Conservation (phyloP, 805 yeast genomes). For the Sugiyamaella chiloensis region DNA sequence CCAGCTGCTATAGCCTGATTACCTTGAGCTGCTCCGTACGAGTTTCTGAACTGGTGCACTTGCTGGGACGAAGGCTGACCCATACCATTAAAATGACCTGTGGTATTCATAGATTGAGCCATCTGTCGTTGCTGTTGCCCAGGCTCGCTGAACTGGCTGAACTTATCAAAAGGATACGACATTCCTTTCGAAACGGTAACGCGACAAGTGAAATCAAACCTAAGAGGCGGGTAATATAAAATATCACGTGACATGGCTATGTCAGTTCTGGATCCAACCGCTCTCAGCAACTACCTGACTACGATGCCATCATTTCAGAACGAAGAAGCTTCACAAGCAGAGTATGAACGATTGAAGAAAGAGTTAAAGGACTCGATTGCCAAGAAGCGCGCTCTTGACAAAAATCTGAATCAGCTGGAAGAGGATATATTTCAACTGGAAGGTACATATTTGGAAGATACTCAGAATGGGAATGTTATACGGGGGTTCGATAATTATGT, state of each 20-base stretch:
- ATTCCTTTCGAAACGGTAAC: too few species aligned
- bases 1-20: not conserved
- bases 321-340: constrained; percentile 30
- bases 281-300: too few species aligned
- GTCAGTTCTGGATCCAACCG: too few species aligned
- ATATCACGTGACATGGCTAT: too few species aligned
- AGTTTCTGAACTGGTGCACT: not conserved
- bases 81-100: constrained; percentile 1
- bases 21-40: not conserved
- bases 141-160: not conserved
- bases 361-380: constrained; percentile 61
- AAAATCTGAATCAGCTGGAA: constrained; percentile 53
- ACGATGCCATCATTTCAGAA: constrained; percentile 3
- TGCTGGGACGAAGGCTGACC: not conserved
- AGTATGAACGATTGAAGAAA: constrained; percentile 65
- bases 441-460: constrained; percentile 69
- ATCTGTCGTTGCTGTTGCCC: not conserved
- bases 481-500: constrained; percentile 85
- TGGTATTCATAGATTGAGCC: not conserved
- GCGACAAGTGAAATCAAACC: too few species aligned
- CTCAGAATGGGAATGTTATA: constrained; percentile 75
- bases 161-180: not conserved
- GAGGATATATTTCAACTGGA: constrained; percentile 79
- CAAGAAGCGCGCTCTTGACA: constrained; percentile 63
- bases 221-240: too few species aligned